Evolutionary conservation across 2,329 filamentous ascomycete species (phyloP), one percentile per base, ranked within the genome.

Genomic region (Chalaropsis ovoidea): DNA sequence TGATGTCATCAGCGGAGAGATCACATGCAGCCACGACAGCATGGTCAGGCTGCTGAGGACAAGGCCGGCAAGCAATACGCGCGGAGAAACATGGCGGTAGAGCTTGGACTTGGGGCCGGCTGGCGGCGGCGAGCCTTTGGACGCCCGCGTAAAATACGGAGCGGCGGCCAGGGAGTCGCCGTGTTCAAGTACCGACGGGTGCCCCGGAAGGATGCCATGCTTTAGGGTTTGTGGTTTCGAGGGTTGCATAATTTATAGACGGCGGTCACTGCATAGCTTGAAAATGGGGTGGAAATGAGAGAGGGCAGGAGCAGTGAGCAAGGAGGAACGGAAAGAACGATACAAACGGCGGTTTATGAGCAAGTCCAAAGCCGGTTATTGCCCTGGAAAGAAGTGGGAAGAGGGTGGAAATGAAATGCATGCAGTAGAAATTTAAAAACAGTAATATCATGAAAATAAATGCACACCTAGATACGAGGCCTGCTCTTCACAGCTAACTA

Each of bases 11-110:
- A 27, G 7, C 52, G 52, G 52, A n/a, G 22, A 56, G 24, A 56
- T 56, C 8, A 27, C 24, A 56, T 56, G 52, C 22, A 56, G 27
- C 52, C 52, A 56, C 11, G 52, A 56, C 22, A 56, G 27, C 52
- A 56, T 31, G 13, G 52, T 56, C 17, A 56, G 8, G 27, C 52
- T 56, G 52, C 52, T 56, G 24, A 56, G 27, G 3, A 56, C 27
- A 35, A 56, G 22, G 22, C 52, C 52, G 8, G 27, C 24, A 31
- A 56, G 52, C 52, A 56, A 56, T 2, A 31, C 52, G 11, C 52
- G 52, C 22, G 52, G 27, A 17, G 52, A 56, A 7, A 56, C 10
- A 56, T 56, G 52, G 27, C 52, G 52, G 15, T 10, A 56, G 52
- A 56, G 24, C 27, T 31, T 31, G 5, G 52, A n/a, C 15, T 35